Evolutionary conservation across 768 basidiomycete species (phyloP), one percentile per base, ranked within the genome.

Genomic region (Botryobasidium botryosum): DNA sequence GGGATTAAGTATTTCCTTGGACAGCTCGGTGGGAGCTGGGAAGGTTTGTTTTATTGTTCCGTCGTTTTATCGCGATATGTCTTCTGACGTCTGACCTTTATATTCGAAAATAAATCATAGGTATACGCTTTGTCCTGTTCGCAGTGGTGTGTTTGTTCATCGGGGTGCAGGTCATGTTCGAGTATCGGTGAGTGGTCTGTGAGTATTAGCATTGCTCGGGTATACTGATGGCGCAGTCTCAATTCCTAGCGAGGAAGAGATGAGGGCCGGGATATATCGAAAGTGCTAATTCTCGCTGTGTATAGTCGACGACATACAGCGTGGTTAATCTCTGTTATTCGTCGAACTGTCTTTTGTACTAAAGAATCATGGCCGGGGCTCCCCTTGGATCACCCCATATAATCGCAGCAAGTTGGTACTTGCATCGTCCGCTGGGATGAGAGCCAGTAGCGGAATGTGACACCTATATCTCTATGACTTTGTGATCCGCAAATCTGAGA

Each of bases 81-180:
- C 12, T n/a, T 37, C n/a, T n/a, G n/a, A n/a, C n/a, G n/a, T n/a
- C n/a, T n/a, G n/a, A n/a, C n/a, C n/a, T n/a, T n/a, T n/a, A n/a
- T n/a, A n/a, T n/a, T n/a, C n/a, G n/a, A n/a, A n/a, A n/a, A n/a
- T 44, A 21, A 43, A 25, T 23, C 45, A 35, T 28, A 86, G 85
- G 84, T 5, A 46, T 80, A 32, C 60, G 59, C 12, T 94, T 90
- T 60, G 58, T 87, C 49, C 39, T 71, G 1, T 57, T 68, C 4
- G 75, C 77, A 0, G 70, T 70, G 40, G 64, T 54, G 1, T 76
- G 75, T 54, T 36, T 96, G 10, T 97, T 91, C 55, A 68, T 86
- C 18, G 85, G 71, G 2, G 76, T 74, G 1, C 92, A 97, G 55
- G 57, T 92, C 36, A 94, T 96, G 92, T 87, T 97, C 48, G 92